Base-by-base conservation (phyloP, 2,329 filamentous ascomycete species). In the Xylariaceae sp. region DNA sequence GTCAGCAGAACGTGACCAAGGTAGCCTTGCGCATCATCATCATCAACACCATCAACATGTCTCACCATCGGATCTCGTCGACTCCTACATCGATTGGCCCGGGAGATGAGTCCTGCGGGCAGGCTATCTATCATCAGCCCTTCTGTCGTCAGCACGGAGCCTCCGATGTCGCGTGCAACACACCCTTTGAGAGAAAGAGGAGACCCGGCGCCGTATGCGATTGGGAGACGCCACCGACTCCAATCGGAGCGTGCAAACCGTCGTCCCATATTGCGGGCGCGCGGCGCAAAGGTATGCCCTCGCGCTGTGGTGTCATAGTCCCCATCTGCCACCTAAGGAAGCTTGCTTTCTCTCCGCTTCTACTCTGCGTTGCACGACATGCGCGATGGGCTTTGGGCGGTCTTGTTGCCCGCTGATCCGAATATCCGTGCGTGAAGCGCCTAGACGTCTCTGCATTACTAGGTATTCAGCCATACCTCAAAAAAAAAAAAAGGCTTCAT, bases 181-280 rank as follows among this genome's bases (percentile, higher is more conserved):
- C 30, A 32, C 30, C 13, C 13, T n/a, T 17, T 32, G 13, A 32
- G 33, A 33, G 31, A 9, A 19, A 19, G 9, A 34, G 33, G n/a
- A n/a, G 13, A 32, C 19, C 33, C 15, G 15, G 19, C 13, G 33
- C 17, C 6, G 13, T 26, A 26, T 11, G 22, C 11, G 7, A n/a
- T 32, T n/a, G 13, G 16, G 15, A 32, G 13, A 32, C 16, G 18
- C 33, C 33, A 16, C 26, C 17, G 13, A 4, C 9, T 12, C 29
- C 30, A 24, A 26, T 39, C 37, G 37, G 37, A 39, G 30, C 26
- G 34, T 39, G 33, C 29, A 3, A 34, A 22, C 28, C 17, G 16
- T 3, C 6, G 18, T 9, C 28, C 37, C 30, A 33, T 37, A 24
- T 37, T 37, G 34, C 11, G 4, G 8, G 6, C 12, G 16, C 13